phyloP scores from a whole-genome alignment of 106 monocot genomes.

The Triglochin maritima region DNA sequence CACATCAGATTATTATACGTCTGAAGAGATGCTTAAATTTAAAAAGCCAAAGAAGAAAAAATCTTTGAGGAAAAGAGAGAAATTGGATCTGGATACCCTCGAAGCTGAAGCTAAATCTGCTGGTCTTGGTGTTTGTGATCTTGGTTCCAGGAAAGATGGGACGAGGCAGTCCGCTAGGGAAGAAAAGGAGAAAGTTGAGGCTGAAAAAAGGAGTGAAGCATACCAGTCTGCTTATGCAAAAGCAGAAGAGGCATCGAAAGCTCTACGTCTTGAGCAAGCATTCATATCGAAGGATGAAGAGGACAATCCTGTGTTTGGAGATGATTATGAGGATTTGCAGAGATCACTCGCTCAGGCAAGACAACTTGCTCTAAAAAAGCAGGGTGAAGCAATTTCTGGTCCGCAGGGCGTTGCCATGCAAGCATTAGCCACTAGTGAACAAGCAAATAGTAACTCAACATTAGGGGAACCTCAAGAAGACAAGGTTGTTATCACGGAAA shows the following conservation, averaged over 20 bases:
- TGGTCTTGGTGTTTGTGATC: conserved; percentile 67
- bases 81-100: conserved; percentile 80
- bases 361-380: conserved; percentile 53
- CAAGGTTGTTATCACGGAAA: conserved; percentile 87
- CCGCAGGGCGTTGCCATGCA: conserved; percentile 47
- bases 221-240: conserved; percentile 76
- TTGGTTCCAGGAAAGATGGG: conserved; percentile 65
- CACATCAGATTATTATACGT: conserved; percentile 78
- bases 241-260: conserved; percentile 78
- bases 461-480: conserved; percentile 38
- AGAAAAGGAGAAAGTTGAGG: conserved; percentile 48
- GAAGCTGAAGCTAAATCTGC: conserved; percentile 77
- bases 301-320: conserved; percentile 70
- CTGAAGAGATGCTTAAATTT: conserved; percentile 94
- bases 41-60: conserved; percentile 98
- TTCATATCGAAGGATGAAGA: conserved; percentile 21
- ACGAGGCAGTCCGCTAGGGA: conserved; percentile 38
- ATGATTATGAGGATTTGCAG: conserved; percentile 94
- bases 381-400: conserved; percentile 49
- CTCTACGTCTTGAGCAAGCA: conserved; percentile 40
- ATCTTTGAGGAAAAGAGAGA: conserved; percentile 83
- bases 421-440: conserved; percentile 34
- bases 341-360: conserved; percentile 83
- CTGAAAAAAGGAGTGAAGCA: conserved; percentile 52
- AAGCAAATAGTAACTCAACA: conserved; percentile 18